These are phyloP conservation scores for Aspergillus tamarii DNA, from an alignment of 2,329 filamentous ascomycete species.

Conservation along the genomic window DNA sequence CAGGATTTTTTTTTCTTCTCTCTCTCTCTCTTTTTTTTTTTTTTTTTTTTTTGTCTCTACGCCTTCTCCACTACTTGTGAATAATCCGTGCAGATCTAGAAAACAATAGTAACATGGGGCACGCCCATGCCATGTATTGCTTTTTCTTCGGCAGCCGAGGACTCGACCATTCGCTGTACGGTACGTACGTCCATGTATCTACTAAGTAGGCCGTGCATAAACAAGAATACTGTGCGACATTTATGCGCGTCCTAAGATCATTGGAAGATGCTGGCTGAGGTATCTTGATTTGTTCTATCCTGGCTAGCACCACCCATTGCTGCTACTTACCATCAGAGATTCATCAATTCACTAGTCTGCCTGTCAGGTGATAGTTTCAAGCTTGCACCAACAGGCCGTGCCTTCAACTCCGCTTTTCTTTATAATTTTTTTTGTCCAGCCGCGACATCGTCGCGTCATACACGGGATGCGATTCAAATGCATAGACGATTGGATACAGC, in stretches of 20 bases:
- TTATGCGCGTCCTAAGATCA: conserved; percentile 8
- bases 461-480: conserved; percentile 3
- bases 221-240: conserved; percentile 19
- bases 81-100: neutral
- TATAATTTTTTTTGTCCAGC: neutral
- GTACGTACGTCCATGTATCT: conserved; percentile 1
- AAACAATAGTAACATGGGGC: neutral
- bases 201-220: conserved; percentile 3
- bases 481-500: conserved; percentile 1
- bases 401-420: neutral
- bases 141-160: conserved; percentile 10
- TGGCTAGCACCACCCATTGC: neutral
- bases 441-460: neutral
- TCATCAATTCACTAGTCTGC: neutral
- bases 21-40: neutral
- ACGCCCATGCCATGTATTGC: conserved; percentile 6
- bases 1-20: neutral
- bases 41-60: neutral
- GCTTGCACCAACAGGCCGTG: neutral
- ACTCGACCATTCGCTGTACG: conserved; percentile 2
- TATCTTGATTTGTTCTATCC: conserved; percentile 8
- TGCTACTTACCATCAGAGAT: conserved; percentile 1
- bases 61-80: neutral
- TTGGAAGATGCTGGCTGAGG: conserved; percentile 9
- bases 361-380: conserved; percentile 10